A percentile compares a stretch with the other conserved stretches of the same genome.
These are phyloP conservation scores for Plasmodium berghei DNA, from an alignment of 169 alveolate genomes.

Conservation along the genomic window DNA sequence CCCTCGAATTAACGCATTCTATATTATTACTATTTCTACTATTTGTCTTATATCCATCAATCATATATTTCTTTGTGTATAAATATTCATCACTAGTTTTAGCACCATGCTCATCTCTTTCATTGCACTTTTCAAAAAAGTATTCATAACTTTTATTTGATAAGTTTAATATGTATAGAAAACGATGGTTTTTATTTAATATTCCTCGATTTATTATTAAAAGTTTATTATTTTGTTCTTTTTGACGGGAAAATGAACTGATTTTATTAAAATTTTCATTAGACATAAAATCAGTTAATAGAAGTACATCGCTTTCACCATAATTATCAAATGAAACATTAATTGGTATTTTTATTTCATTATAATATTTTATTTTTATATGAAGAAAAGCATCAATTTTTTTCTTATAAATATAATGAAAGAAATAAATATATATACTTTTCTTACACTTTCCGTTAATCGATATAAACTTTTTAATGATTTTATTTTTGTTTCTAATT, in stretches of 20 bases:
- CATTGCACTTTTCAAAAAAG: constrained; percentile 26
- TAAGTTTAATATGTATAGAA: constrained; percentile 33
- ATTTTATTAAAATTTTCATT: neutral
- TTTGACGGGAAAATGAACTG: neutral
- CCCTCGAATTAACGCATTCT: constrained; percentile 59
- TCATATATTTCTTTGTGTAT: neutral
- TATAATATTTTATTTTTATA: constrained; percentile 41
- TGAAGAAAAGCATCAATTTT: constrained; percentile 25
- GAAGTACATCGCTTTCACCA: constrained; percentile 11
- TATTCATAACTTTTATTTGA: constrained; percentile 30
- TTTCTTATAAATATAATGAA: constrained; percentile 40
- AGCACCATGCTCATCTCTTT: neutral
- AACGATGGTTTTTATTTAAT: constrained; percentile 8
- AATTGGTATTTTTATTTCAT: constrained; percentile 47
- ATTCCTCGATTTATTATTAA: constrained; percentile 36
- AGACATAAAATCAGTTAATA: constrained; percentile 27
- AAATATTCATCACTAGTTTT: neutral
- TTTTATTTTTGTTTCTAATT: neutral
- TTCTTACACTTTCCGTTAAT: constrained; percentile 41
- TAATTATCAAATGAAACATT: constrained; percentile 55
- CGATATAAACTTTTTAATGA: constrained; percentile 41
- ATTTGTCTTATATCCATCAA: neutral
- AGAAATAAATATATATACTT: constrained; percentile 34
- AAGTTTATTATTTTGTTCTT: neutral
- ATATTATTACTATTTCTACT: constrained; percentile 12